Evolutionary conservation across 176 grass and related monocot genomes (phyloP), one percentile per base, ranked within the genome.

Genomic region (Oropetium thomaeum): DNA sequence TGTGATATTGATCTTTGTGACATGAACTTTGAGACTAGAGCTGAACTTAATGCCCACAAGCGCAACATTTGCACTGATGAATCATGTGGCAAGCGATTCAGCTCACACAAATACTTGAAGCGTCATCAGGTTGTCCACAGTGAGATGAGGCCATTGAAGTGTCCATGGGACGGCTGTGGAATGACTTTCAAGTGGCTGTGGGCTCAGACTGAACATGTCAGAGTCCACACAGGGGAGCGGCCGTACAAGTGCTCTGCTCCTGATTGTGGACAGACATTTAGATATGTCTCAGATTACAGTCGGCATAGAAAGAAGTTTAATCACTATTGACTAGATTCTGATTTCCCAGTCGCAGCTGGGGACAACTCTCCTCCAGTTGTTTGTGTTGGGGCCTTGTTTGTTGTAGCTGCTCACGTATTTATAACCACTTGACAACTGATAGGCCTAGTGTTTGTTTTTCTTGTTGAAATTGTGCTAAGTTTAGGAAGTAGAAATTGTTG

Each of bases 181-280:
- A 88, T 83, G 85, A 80, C 84, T 65, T 93, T 90, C 82, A 93
- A 93, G 70, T 90, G 91, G 91, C 61, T 84, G 68, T 90, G 91
- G 91, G 91, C 91, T 19, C 88, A 87, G 60, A 93, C 82, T 0
- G 91, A 93, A 16, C 91, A 93, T 58, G 39, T 88, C 26, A 78
- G 91, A n/a, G 70, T 87, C 44, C 91, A 93, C 71, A 93, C 85
- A 3, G 87, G 91, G 10, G 85, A 93, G 58, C 82, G 91, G 9
- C 87, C 91, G 0, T 93, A 93, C 8, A 73, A 70, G 65, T 90
- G 87, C 47, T 67, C 64, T 6, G 60, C 58, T 25, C 38, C 66
- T 45, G 71, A 60, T 20, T 93, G 91, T 11, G 85, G 84, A 14
- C 87, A 82, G 87, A 90, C 82, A 37, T 93, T 93, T 44, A 82